Percentiles rank a stretch among this genome's conserved stretches.
phyloP scores from a whole-genome alignment of 1,139 yeast genomes.

The Tardiomyces blankii region DNA sequence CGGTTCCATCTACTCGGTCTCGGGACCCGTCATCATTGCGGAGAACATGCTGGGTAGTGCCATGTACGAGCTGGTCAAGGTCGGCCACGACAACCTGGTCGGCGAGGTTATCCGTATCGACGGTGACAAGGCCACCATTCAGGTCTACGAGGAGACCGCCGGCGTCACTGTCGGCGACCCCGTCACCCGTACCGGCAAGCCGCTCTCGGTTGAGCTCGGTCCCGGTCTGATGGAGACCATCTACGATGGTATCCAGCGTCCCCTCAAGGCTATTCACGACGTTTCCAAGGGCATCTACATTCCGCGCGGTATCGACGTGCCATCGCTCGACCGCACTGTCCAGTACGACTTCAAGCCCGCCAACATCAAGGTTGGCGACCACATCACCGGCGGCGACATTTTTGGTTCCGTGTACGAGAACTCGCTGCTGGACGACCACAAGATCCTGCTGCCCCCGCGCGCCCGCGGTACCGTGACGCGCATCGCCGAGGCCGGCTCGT shows the following conservation, averaged over 20 bases:
- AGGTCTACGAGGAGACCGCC: slow-evolving; percentile 98
- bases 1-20: slow-evolving; percentile 68
- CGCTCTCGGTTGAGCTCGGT: slow-evolving; percentile 94
- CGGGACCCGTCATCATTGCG: slow-evolving; percentile 96
- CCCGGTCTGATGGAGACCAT: slow-evolving; percentile 99
- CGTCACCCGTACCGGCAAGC: slow-evolving; percentile 94
- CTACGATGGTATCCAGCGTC: slow-evolving; percentile 99
- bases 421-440: slow-evolving; percentile 84
- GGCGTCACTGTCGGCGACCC: slow-evolving; percentile 99
- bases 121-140: slow-evolving; percentile 94
- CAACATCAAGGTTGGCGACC: slow-evolving; percentile 78
- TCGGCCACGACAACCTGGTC: slow-evolving; percentile 91
- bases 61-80: slow-evolving; percentile 94
- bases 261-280: slow-evolving; percentile 83
- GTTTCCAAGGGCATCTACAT: slow-evolving; percentile 83
- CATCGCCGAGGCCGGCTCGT: slow-evolving; percentile 82
- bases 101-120: slow-evolving; percentile 98
- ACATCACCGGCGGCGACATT: slow-evolving; percentile 96
- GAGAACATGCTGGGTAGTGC: slow-evolving; percentile 99
- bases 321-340: slow-evolving; percentile 72
- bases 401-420: slow-evolving; percentile 91
- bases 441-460: slow-evolving; percentile 91
- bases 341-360: slow-evolving; percentile 79
- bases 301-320: slow-evolving; percentile 97
- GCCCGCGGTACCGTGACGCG: slow-evolving; percentile 95